Percentiles rank a stretch among this genome's conserved stretches.
These are phyloP conservation scores for Cordyceps fumosorosea DNA, from an alignment of 2,329 filamentous ascomycete species.

Conservation along the genomic window DNA sequence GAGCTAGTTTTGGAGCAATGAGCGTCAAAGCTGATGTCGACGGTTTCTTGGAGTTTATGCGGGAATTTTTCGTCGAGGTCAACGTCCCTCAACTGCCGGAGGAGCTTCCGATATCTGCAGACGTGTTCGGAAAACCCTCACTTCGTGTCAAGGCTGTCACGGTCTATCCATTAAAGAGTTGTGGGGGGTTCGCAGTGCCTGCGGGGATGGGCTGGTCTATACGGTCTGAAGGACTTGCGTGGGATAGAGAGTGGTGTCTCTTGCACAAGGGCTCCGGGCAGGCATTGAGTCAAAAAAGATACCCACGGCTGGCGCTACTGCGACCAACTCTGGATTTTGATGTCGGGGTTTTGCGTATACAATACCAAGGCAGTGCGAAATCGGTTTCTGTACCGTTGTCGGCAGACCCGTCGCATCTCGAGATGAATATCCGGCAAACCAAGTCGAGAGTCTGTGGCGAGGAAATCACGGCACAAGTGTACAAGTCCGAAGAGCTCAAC, in stretches of 20 bases:
- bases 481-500: slow-evolving; percentile 59
- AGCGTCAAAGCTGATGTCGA: slow-evolving; percentile 71
- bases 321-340: slow-evolving; percentile 67
- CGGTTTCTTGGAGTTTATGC: slow-evolving; percentile 63
- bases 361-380: slow-evolving; percentile 32
- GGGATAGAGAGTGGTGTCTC: slow-evolving; percentile 96
- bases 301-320: slow-evolving; percentile 82
- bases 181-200: slow-evolving; percentile 70
- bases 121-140: neutral
- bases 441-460: slow-evolving; percentile 79
- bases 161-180: slow-evolving; percentile 93
- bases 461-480: slow-evolving; percentile 61
- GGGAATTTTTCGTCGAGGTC: slow-evolving; percentile 53
- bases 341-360: slow-evolving; percentile 57
- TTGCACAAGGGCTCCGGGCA: slow-evolving; percentile 79
- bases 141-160: slow-evolving; percentile 54
- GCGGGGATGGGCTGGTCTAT: slow-evolving; percentile 64
- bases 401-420: slow-evolving; percentile 54
- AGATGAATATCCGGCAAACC: slow-evolving; percentile 31
- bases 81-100: neutral
- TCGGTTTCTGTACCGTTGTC: slow-evolving; percentile 56
- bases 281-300: slow-evolving; percentile 81
- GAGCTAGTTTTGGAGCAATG: slow-evolving; percentile 85
- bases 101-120: neutral
- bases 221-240: slow-evolving; percentile 73